phyloP scores from a whole-genome alignment of 1,284 basidiomycete genomes.

The Chalciporus sp. region DNA sequence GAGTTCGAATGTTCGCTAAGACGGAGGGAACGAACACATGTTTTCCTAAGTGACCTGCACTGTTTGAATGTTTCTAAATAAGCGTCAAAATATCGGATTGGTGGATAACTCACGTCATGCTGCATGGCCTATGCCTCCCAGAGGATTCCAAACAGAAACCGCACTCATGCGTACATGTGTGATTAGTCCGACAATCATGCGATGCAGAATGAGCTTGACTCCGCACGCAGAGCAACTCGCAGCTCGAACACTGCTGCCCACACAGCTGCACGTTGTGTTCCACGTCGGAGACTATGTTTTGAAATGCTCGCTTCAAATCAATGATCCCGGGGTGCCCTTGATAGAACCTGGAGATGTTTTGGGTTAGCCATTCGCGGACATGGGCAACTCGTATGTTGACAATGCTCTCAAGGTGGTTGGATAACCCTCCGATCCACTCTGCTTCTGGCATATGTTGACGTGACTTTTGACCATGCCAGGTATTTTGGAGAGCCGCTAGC shows the following conservation, averaged over 20 bases:
- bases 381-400: conserved; percentile 45
- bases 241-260: conserved; percentile 44
- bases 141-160: conserved; percentile 42
- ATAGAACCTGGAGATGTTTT: conserved; percentile 51
- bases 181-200: conserved; percentile 54
- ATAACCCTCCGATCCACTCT: conserved; percentile 44
- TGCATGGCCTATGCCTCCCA: conserved; percentile 38
- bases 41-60: conserved; percentile 56
- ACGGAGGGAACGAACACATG: conserved; percentile 47
- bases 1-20: not conserved
- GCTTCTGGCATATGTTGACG: conserved; percentile 41
- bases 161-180: conserved; percentile 47
- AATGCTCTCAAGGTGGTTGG: conserved; percentile 39
- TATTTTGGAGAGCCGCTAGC: conserved; percentile 31
- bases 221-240: conserved; percentile 52
- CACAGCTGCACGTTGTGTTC: conserved; percentile 46
- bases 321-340: conserved; percentile 46
- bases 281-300: not conserved
- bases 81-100: not conserved
- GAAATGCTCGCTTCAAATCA: conserved; percentile 44
- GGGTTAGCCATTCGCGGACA: conserved; percentile 52
- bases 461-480: conserved; percentile 35
- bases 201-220: conserved; percentile 44
- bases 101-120: conserved; percentile 42
- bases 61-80: conserved; percentile 20